phyloP scores from a whole-genome alignment of 441 rosid species.

The Erodium moschatum region DNA sequence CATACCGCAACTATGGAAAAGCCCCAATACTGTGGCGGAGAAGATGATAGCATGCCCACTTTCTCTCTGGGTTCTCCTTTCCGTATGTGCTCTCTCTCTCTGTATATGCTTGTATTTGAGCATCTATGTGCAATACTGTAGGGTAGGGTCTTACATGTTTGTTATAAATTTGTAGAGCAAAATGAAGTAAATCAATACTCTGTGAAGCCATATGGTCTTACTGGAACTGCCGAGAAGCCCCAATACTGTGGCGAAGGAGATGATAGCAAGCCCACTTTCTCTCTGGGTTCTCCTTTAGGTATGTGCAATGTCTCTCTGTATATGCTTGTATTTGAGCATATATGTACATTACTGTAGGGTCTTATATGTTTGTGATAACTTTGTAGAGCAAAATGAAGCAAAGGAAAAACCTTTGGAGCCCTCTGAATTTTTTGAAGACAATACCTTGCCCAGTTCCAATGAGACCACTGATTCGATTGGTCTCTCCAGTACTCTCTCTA shows the following conservation, averaged over 20 bases:
- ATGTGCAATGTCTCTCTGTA: not conserved
- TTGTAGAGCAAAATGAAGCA: not conserved
- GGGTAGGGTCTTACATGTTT: not conserved
- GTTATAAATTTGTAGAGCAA: not conserved
- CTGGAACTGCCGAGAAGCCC: not conserved
- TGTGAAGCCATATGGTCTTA: not conserved
- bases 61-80: conserved; percentile 6
- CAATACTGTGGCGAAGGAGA: not conserved
- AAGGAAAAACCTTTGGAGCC: not conserved
- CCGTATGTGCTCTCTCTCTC: not conserved
- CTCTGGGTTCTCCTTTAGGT: conserved; percentile 7
- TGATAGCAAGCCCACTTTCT: not conserved
- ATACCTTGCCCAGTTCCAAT: not conserved
- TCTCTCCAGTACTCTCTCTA: conserved; percentile 1
- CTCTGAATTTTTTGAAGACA: not conserved
- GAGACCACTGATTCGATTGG: not conserved
- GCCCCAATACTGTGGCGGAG: not conserved
- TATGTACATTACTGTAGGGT: not conserved
- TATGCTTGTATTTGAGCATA: not conserved
- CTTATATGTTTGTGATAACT: not conserved
- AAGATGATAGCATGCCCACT: not conserved
- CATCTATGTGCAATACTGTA: not conserved
- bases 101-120: not conserved
- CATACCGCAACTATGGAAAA: not conserved
- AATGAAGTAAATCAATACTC: not conserved